These are phyloP conservation scores for Citrus cavaleriei DNA, from an alignment of 345 rosid genomes.

Conservation along the genomic window DNA sequence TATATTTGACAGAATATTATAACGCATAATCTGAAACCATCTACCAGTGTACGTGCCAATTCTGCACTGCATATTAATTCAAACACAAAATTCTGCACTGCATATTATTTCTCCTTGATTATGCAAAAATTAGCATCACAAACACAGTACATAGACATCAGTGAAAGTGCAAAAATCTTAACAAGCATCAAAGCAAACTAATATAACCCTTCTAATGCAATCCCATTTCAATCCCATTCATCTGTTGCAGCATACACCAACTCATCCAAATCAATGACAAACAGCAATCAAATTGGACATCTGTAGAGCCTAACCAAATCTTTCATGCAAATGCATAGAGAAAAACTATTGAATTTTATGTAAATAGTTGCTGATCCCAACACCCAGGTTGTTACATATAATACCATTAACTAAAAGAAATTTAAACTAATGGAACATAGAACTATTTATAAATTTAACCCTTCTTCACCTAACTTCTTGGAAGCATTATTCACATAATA, in stretches of 20 bases:
- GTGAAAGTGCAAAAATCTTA: neutral
- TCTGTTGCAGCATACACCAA: neutral
- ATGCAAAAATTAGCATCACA: neutral
- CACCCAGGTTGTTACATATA: neutral
- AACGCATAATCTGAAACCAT: neutral
- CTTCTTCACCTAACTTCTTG: neutral
- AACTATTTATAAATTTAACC: constrained; percentile 32
- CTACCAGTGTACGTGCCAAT: too few relatives aligned
- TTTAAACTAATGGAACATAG: constrained; percentile 1
- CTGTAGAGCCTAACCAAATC: neutral
- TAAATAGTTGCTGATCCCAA: neutral
- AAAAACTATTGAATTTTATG: neutral
- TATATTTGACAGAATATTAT: too few relatives aligned
- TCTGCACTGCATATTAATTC: too few relatives aligned
- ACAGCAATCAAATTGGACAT: neutral
- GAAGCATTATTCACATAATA: constrained; percentile 11
- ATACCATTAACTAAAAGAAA: constrained; percentile 3
- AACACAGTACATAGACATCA: neutral
- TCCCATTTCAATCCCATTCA: neutral
- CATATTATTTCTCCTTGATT: neutral
- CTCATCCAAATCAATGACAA: neutral
- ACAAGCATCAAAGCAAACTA: neutral
- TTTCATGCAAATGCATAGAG: neutral
- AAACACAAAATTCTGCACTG: neutral
- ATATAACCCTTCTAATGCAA: neutral